Evolutionary conservation across 805 yeast genomes (phyloP).

Genomic region (Zygosaccharomyces lentus): DNA sequence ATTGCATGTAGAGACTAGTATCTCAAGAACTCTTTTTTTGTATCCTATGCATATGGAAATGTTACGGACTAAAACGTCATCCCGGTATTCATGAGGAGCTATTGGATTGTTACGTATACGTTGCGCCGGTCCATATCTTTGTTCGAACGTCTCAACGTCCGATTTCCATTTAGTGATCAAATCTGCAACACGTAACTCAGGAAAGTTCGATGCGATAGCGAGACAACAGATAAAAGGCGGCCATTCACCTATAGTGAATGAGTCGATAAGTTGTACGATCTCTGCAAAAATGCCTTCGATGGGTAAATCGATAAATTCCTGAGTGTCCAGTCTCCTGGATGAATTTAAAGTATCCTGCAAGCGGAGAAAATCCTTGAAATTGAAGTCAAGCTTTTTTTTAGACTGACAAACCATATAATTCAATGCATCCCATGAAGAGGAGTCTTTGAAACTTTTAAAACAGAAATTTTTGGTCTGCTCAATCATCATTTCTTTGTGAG

Average conservation of each 20-base stretch:
- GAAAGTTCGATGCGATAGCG: conserved; percentile 3
- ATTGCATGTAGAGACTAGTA: not conserved
- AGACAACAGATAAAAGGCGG: conserved; percentile 29
- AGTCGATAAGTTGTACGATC: conserved; percentile 16
- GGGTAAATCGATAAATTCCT: not conserved
- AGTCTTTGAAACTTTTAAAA: conserved; percentile 26
- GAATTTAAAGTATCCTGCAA: not conserved
- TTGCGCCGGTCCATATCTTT: conserved; percentile 5
- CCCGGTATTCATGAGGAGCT: conserved; percentile 7
- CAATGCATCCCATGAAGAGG: conserved; percentile 37
- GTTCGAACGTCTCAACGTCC: conserved; percentile 16
- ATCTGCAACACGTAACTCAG: not conserved
- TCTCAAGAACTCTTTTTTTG: conserved; percentile 13
- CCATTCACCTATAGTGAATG: conserved; percentile 19
- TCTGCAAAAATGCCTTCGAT: conserved; percentile 5
- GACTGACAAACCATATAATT: conserved; percentile 20
- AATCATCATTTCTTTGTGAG: conserved; percentile 12
- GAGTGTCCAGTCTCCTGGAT: not conserved
- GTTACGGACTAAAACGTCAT: conserved; percentile 11
- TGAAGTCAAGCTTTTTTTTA: not conserved
- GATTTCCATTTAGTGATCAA: conserved; percentile 17
- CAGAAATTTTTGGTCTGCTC: conserved; percentile 25
- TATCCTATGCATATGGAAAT: conserved; percentile 12
- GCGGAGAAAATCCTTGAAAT: conserved; percentile 12
- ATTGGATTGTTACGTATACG: conserved; percentile 13